Conservation (phyloP, 768 basidiomycete genomes). For the Amanita subjunquillea region DNA sequence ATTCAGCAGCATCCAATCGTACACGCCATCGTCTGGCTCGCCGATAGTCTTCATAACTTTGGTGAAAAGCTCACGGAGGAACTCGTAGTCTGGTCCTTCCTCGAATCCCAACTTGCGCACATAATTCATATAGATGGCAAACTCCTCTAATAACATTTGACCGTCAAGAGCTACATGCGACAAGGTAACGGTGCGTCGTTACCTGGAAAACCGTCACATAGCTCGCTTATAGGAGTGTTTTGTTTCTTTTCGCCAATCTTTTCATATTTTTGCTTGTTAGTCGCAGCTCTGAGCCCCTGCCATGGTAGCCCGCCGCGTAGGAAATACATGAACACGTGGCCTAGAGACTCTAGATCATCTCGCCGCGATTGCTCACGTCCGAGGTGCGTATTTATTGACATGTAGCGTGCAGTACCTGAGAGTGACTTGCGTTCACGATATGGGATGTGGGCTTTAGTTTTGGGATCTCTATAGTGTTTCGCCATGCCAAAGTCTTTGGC, state of each 20-base stretch:
- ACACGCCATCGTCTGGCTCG: conserved; percentile 86
- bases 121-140: conserved; percentile 98
- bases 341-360: conserved; percentile 93
- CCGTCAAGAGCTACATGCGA: neutral
- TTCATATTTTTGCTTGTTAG: conserved; percentile 99
- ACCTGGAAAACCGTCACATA: conserved; percentile 98
- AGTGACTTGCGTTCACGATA: conserved; percentile 97
- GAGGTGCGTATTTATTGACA: conserved; percentile 98
- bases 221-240: conserved; percentile 79
- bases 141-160: conserved; percentile 59
- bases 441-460: conserved; percentile 97
- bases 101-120: conserved; percentile 98
- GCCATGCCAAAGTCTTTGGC: conserved; percentile 94
- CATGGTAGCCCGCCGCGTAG: conserved; percentile 92
- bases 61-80: conserved; percentile 86
- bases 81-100: conserved; percentile 96
- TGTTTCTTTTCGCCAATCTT: conserved; percentile 99
- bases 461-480: conserved; percentile 97
- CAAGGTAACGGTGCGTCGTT: conserved; percentile 15
- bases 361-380: conserved; percentile 91
- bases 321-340: conserved; percentile 99
- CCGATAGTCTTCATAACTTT: conserved; percentile 84
- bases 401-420: conserved; percentile 95
- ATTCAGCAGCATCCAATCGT: conserved; percentile 96
- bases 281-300: conserved; percentile 96